Evolutionary conservation across 495 filamentous ascomycete species (phyloP).

Genomic region (Podospora tetraspora): DNA sequence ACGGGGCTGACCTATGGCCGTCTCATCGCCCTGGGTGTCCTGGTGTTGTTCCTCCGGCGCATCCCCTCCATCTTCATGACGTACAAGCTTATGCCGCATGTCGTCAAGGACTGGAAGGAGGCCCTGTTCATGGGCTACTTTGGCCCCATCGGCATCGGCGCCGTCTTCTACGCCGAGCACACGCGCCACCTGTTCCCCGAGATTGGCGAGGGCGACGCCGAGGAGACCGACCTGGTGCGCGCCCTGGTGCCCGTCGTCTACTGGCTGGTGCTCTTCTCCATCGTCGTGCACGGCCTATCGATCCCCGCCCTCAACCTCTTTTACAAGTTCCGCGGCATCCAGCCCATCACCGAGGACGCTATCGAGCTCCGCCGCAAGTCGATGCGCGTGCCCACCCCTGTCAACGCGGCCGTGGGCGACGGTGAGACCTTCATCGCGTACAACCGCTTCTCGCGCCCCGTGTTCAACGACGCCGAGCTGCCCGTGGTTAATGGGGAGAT

Average conservation of each 20-base stretch:
- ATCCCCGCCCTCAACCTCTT: conserved; percentile 47
- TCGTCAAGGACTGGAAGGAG: conserved; percentile 49
- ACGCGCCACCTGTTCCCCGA: conserved; percentile 50
- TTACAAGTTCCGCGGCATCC: conserved; percentile 42
- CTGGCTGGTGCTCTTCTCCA: conserved; percentile 55
- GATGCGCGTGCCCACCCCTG: conserved; percentile 44
- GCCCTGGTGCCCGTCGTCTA: conserved; percentile 53
- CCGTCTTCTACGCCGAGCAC: conserved; percentile 75
- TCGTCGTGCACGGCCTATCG: conserved; percentile 53
- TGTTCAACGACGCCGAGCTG: conserved; percentile 24
- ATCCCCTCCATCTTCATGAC: conserved; percentile 35
- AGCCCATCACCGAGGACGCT: conserved; percentile 48
- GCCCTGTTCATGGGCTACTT: conserved; percentile 85
- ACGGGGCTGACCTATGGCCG: conserved; percentile 43
- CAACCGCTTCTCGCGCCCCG: conserved; percentile 51
- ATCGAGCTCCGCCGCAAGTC: conserved; percentile 47
- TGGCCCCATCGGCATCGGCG: conserved; percentile 81
- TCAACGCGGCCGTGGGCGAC: conserved; percentile 43
- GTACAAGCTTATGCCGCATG: conserved; percentile 66
- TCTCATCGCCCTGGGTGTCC: conserved; percentile 63
- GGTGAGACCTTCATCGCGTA: conserved; percentile 45
- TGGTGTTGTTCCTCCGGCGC: conserved; percentile 63
- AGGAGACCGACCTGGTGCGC: conserved; percentile 36
- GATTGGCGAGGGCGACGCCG: conserved; percentile 44
- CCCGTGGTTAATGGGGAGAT: conserved; percentile 11